Base-by-base conservation (phyloP, 2,329 filamentous ascomycete genomes). In the Chaetothyriales sp. region DNA sequence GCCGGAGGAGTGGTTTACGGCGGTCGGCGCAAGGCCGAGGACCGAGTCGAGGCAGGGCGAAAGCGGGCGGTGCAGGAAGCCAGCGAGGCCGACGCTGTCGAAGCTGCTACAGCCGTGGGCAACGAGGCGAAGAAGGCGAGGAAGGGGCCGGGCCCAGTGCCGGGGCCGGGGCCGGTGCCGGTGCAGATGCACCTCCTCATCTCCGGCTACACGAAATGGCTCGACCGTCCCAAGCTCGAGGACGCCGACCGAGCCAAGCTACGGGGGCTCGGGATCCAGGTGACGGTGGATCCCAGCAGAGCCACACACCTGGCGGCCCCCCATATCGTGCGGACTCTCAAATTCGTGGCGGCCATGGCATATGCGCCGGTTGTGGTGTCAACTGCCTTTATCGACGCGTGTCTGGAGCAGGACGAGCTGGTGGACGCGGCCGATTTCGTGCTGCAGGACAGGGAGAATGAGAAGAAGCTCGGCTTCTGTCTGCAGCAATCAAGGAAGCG, bases 231-330 rank as follows among this genome's bases (percentile, higher is more conserved):
- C 55, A 78, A 78, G 57, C 84, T 82, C 60, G 89, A 95, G 65
- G 83, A 89, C 54, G 73, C 78, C 33, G 90, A 97, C 56, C 83
- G 83, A 72, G 87, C 89, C 73, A 85, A 85, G 69, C 75, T 98
- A 51, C 85, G 89, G 54, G 80, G 85, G 46, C 71, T 97, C 37
- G 92, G 92, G 6, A 86, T 98, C 51, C 76, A 82, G 59, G 79
- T 95, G 19, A 84, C 87, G 4, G 77, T 83, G 60, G 86, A 95
- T 63, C 81, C 81, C 22, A 77, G 79, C 47, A 77, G 80, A 45
- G 92, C 87, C 65, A 86, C 90, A 61, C 86, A 94, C 65, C 78
- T 98, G 9, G 89, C 88, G 33, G 90, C 90, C 2, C 92, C 90
- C 0, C 78, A 81, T 44, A 81, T 97, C 55, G 80, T 95, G 33